A percentile compares a stretch with the other conserved stretches of the same genome.
Conservation (phyloP, 2,329 filamentous ascomycete genomes). For the Chalaropsis ovoidea region DNA sequence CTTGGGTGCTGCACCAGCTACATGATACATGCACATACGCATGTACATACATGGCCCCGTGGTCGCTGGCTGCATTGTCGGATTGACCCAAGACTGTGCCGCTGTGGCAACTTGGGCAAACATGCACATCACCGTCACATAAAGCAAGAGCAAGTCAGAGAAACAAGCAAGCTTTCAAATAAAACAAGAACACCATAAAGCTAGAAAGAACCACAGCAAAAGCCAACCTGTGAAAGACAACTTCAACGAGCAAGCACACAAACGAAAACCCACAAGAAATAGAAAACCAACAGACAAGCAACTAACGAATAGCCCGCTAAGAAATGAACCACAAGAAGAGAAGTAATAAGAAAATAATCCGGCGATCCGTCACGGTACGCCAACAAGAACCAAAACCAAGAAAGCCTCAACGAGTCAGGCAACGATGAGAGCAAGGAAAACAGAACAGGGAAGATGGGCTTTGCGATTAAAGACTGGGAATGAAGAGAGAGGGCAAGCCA, state of each 20-base stretch:
- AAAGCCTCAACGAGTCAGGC: neutral
- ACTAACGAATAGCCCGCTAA: neutral
- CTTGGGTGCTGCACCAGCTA: too few species aligned
- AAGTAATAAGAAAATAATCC: constrained; percentile 7
- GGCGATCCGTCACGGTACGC: constrained; percentile 2
- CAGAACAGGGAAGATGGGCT: neutral
- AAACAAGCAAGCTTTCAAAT: constrained; percentile 15
- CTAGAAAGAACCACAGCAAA: neutral
- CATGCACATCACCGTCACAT: constrained; percentile 21
- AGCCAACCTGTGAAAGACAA: constrained; percentile 8
- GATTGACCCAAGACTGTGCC: too few species aligned
- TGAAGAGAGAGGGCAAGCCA: neutral
- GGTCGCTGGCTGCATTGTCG: too few species aligned
- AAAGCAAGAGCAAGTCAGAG: constrained; percentile 12
- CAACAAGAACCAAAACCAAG: neutral
- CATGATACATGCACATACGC: too few species aligned
- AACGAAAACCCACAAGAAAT: constrained; percentile 26
- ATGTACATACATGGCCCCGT: too few species aligned
- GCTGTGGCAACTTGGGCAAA: neutral
- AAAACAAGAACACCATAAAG: constrained; percentile 8
- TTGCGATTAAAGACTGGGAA: neutral
- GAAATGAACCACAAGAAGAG: constrained; percentile 8
- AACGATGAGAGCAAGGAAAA: neutral
- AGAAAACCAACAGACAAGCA: constrained; percentile 7
- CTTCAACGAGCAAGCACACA: neutral